A percentile compares a stretch with the other conserved stretches of the same genome.
phyloP scores from a whole-genome alignment of 1,284 basidiomycete genomes.

The Trichosporon coremiiforme region DNA sequence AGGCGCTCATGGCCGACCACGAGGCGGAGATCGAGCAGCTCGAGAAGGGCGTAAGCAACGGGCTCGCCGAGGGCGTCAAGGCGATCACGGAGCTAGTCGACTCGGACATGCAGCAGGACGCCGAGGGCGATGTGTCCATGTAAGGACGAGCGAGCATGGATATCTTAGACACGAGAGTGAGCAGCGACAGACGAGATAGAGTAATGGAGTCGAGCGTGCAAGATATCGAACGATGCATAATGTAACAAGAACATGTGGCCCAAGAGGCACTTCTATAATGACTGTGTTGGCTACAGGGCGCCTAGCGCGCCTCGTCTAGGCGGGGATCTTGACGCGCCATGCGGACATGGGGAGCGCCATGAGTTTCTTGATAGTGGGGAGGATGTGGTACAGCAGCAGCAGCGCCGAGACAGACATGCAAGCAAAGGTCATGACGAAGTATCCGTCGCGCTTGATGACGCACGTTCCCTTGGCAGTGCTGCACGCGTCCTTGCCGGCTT shows the following conservation, averaged over 20 bases:
- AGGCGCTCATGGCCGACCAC: conserved; percentile 48
- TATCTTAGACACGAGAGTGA: not conserved
- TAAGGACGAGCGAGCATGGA: not conserved
- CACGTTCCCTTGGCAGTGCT: conserved; percentile 75
- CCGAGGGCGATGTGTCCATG: conserved; percentile 31
- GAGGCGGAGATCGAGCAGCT: conserved; percentile 48
- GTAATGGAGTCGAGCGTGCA: not conserved
- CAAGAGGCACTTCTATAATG: not conserved
- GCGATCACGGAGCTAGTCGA: conserved; percentile 42
- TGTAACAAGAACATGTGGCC: conserved; percentile 9
- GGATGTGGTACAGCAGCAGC: conserved; percentile 74
- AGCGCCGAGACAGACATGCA: conserved; percentile 75
- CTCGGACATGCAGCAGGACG: conserved; percentile 23
- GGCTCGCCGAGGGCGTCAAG: conserved; percentile 42
- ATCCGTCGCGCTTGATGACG: conserved; percentile 83
- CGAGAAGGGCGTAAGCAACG: conserved; percentile 38
- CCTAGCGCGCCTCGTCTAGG: conserved; percentile 15
- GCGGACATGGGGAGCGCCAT: conserved; percentile 49
- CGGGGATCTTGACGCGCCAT: conserved; percentile 55
- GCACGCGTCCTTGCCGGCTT: conserved; percentile 81
- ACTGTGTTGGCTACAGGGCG: conserved; percentile 12
- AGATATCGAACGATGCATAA: conserved; percentile 3
- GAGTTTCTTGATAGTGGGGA: conserved; percentile 70
- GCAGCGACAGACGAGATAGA: not conserved
- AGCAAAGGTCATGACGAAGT: conserved; percentile 79